Conservation (phyloP, 192 early-diverging fungal genomes). For the Coemansia javaensis region DNA sequence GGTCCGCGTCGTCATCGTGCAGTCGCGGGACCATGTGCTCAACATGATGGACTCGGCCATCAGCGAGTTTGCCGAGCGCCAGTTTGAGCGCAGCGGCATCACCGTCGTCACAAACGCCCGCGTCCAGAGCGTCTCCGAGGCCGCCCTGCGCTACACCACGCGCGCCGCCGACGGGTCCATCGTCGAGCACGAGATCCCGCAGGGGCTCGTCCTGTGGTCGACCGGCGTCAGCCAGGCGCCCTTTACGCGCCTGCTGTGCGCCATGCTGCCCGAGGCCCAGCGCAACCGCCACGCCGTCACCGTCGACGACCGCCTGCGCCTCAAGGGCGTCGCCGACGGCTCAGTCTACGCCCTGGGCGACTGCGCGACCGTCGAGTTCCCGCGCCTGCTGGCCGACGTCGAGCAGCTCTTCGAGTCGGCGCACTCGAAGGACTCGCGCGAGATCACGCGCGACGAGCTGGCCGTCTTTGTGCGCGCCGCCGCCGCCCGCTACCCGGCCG, state of each 20-base stretch:
- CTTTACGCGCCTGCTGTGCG: constrained; percentile 50
- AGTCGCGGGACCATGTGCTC: constrained; percentile 75
- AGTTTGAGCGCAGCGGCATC: constrained; percentile 74
- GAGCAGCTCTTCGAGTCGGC: constrained; percentile 44
- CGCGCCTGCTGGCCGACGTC: constrained; percentile 40
- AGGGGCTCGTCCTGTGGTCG: constrained; percentile 71
- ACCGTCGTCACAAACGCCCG: constrained; percentile 64
- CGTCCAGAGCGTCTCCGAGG: constrained; percentile 58
- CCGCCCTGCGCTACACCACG: constrained; percentile 51
- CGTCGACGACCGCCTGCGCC: constrained; percentile 67
- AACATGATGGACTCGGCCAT: constrained; percentile 71
- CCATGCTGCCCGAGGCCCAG: constrained; percentile 39
- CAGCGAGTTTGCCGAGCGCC: constrained; percentile 65
- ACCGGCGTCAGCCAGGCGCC: constrained; percentile 67
- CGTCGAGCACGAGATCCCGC: constrained; percentile 48
- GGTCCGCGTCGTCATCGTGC: constrained; percentile 71
- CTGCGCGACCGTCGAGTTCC: constrained; percentile 75
- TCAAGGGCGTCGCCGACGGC: constrained; percentile 60
- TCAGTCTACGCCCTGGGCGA: constrained; percentile 81
- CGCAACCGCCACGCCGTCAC: constrained; percentile 53
- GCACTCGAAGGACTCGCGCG: constrained; percentile 10
- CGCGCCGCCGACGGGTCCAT: constrained; percentile 34
- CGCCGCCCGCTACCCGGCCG: constrained; percentile 19
- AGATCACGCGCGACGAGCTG: constrained; percentile 40
- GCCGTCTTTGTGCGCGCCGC: constrained; percentile 14